These are phyloP conservation scores for Cladosporium sp. DNA, from an alignment of 2,329 filamentous ascomycete genomes.

Conservation along the genomic window DNA sequence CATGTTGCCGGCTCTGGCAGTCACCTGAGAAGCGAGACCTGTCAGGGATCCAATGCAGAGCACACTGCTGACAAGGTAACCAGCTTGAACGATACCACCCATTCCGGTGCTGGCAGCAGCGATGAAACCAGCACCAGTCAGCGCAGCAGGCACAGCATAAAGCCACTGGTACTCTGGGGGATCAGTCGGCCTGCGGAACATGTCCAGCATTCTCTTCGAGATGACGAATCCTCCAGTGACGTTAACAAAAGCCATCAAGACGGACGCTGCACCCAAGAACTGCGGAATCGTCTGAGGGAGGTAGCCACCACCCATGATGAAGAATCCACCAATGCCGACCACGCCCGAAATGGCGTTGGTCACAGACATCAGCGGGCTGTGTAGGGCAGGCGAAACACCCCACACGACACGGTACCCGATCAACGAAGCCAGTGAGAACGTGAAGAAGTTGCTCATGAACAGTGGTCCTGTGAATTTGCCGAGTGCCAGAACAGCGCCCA, in stretches of 20 bases:
- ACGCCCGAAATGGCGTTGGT: conserved; percentile 90
- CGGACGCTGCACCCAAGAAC: conserved; percentile 73
- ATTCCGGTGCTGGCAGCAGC: conserved; percentile 79
- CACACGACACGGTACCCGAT: conserved; percentile 88
- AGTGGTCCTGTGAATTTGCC: conserved; percentile 79
- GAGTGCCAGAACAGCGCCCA: conserved; percentile 72
- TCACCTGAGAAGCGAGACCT: conserved; percentile 76
- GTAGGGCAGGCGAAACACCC: conserved; percentile 79
- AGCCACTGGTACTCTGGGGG: conserved; percentile 87
- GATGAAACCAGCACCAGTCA: conserved; percentile 80
- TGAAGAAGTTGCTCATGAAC: conserved; percentile 87
- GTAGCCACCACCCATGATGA: conserved; percentile 82
- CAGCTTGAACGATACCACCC: conserved; percentile 80
- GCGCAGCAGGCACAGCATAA: conserved; percentile 71
- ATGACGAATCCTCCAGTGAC: conserved; percentile 88
- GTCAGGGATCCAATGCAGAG: conserved; percentile 84
- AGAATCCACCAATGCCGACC: conserved; percentile 85
- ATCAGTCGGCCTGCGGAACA: conserved; percentile 83
- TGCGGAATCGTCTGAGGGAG: conserved; percentile 78
- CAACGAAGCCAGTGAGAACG: conserved; percentile 77
- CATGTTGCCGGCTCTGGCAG: conserved; percentile 81
- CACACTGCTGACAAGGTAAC: conserved; percentile 80
- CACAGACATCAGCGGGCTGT: conserved; percentile 88
- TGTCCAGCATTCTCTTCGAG: conserved; percentile 90
- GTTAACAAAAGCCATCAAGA: conserved; percentile 83